Percentiles rank a stretch among this genome's conserved stretches.
Conservation (phyloP, 176 grass and related monocot genomes). For the Tillandsia fasciculata region DNA sequence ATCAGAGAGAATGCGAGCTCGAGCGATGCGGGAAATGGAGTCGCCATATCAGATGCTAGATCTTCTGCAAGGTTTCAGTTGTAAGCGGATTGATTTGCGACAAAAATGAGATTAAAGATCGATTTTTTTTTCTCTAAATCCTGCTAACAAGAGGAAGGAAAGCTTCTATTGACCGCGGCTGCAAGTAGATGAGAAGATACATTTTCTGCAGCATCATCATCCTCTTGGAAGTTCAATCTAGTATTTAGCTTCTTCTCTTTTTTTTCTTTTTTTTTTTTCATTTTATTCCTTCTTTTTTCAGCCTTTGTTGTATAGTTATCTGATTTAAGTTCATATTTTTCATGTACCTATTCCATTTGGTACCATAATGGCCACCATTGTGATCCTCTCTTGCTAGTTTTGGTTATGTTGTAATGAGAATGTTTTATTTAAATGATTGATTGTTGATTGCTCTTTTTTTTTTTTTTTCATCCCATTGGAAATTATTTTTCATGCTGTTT, state of each 20-base stretch:
- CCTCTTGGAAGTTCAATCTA: not conserved
- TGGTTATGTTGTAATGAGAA: no score
- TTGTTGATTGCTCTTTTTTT: no score
- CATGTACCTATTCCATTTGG: no score
- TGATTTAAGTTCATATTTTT: not conserved
- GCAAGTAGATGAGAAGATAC: not conserved
- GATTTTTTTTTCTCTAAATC: no score
- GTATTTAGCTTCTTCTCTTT: no score
- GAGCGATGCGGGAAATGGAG: conserved; percentile 27
- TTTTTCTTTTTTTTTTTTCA: not conserved
- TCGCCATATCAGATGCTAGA: conserved; percentile 26
- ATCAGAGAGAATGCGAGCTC: conserved; percentile 32
- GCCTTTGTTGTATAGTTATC: not conserved
- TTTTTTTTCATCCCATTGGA: no score
- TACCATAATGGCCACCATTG: no score
- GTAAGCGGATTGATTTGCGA: not conserved
- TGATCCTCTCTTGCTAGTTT: no score
- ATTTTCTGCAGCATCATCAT: not conserved
- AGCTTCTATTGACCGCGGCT: not conserved
- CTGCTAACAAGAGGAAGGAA: not conserved
- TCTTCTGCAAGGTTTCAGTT: conserved; percentile 30
- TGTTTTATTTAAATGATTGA: no score
- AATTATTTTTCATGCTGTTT: no score
- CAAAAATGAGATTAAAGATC: not conserved
- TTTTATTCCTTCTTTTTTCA: not conserved